Percentiles rank a stretch among this genome's conserved stretches.
phyloP scores from a whole-genome alignment of 768 basidiomycete species.

The Lactarius tabidus region DNA sequence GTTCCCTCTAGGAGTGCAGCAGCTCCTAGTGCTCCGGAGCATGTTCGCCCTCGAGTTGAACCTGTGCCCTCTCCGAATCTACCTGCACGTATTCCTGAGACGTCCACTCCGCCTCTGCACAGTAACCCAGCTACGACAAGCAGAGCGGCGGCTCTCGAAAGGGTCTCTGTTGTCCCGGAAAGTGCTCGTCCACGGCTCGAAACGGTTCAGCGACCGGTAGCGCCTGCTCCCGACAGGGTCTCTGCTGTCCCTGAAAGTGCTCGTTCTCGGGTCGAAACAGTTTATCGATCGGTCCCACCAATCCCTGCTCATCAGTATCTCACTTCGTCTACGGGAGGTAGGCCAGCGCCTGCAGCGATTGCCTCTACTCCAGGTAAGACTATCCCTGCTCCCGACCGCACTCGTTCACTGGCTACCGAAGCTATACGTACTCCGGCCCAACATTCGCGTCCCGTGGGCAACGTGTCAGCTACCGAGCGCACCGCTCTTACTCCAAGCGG shows the following conservation, averaged over 20 bases:
- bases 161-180: background rate
- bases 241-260: background rate
- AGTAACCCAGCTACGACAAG: background rate
- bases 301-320: background rate
- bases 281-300: background rate
- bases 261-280: background rate
- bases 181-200: background rate
- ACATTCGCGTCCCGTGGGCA: background rate
- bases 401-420: background rate
- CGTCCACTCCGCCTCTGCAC: background rate
- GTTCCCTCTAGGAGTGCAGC: background rate
- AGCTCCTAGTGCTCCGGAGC: background rate
- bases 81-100: background rate
- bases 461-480: background rate
- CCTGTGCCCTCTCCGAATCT: background rate
- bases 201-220: background rate
- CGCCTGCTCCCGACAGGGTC: background rate
- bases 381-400: background rate
- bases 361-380: background rate
- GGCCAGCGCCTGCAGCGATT: background rate
- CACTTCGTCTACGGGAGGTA: background rate
- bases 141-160: background rate
- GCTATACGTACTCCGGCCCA: background rate
- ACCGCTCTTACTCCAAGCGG: background rate
- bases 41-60: background rate